These are phyloP conservation scores for Didymosphaeria variabile DNA, from an alignment of 2,329 filamentous ascomycete genomes.

Conservation along the genomic window DNA sequence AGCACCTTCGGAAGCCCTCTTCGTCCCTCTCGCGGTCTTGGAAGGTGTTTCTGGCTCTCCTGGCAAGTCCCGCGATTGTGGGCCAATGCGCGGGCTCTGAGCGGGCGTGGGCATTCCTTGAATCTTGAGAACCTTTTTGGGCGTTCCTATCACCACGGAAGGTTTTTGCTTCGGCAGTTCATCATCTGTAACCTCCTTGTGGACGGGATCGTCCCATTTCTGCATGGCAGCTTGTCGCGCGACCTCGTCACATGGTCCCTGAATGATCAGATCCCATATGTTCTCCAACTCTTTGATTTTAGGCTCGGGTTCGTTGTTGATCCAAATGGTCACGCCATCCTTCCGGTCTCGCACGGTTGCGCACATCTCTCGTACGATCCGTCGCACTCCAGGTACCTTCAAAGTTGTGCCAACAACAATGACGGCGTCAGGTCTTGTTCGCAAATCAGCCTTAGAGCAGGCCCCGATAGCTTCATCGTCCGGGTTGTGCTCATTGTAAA, in stretches of 20 bases:
- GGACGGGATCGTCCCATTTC: conserved; percentile 62
- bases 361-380: conserved; percentile 91
- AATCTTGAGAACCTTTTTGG: conserved; percentile 42
- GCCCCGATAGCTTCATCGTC: conserved; percentile 96
- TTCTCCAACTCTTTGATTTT: conserved; percentile 85
- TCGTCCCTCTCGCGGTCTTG: conserved; percentile 45
- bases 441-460: conserved; percentile 85
- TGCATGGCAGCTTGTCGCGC: conserved; percentile 74
- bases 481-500: conserved; percentile 97
- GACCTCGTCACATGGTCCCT: conserved; percentile 87
- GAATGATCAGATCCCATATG: conserved; percentile 91
- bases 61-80: conserved; percentile 31
- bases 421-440: conserved; percentile 85
- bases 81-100: conserved; percentile 45
- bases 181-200: conserved; percentile 47
- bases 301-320: conserved; percentile 89
- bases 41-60: conserved; percentile 41
- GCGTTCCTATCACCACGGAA: conserved; percentile 45
- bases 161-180: conserved; percentile 42
- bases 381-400: conserved; percentile 90
- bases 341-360: conserved; percentile 81
- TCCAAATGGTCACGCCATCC: conserved; percentile 90
- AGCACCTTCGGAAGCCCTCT: conserved; percentile 37
- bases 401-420: conserved; percentile 95
- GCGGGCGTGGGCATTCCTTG: conserved; percentile 48